A percentile compares a stretch with the other conserved stretches of the same genome.
These are phyloP conservation scores for Aristolochia californica DNA, from an alignment of 164 flowering plant species.

Conservation along the genomic window DNA sequence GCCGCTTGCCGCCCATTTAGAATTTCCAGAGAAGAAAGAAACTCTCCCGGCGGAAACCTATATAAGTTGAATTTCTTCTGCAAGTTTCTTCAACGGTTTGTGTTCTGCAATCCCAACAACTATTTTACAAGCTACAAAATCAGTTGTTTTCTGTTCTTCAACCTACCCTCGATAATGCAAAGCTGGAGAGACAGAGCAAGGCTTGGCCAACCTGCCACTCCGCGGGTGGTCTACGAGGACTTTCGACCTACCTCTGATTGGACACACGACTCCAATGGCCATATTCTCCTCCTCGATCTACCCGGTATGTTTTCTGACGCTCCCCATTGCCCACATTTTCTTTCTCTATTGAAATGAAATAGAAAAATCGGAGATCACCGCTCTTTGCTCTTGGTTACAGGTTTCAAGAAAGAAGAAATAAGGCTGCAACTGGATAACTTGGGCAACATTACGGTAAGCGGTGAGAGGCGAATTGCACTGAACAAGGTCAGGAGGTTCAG, in stretches of 20 bases:
- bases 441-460: conserved; percentile 16
- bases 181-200: conserved; percentile 7
- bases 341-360: background rate
- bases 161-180: conserved; percentile 7
- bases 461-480: conserved; percentile 14
- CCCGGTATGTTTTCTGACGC: conserved; percentile 11
- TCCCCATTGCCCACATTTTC: background rate
- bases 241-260: conserved; percentile 19
- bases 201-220: background rate
- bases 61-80: background rate
- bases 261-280: conserved; percentile 14
- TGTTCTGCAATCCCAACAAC: background rate
- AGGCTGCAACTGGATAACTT: conserved; percentile 18
- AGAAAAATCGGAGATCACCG: background rate
- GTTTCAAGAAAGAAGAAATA: conserved; percentile 28
- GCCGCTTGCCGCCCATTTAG: background rate
- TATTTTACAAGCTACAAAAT: background rate
- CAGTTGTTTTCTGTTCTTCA: background rate
- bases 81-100: background rate
- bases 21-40: background rate
- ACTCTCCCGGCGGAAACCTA: background rate
- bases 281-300: conserved; percentile 22
- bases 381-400: conserved; percentile 7
- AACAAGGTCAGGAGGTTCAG: conserved; percentile 15
- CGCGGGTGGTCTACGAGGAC: conserved; percentile 12